A percentile compares a stretch with the other conserved stretches of the same genome.
Conservation (phyloP, 2,329 filamentous ascomycete genomes). For the Scorias spongiosa region DNA sequence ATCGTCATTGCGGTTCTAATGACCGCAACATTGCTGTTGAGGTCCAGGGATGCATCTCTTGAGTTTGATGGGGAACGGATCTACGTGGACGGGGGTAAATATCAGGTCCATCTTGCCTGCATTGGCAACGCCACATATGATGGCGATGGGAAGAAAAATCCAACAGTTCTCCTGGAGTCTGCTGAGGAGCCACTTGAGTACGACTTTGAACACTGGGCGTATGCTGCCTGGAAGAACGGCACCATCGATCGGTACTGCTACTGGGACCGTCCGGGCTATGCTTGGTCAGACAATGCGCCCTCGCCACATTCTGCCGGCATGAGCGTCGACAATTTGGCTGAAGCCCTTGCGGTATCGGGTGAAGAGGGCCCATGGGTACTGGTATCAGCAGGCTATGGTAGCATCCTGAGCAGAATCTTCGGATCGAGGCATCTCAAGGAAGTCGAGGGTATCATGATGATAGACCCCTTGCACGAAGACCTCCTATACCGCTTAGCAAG, state of each 20-base stretch:
- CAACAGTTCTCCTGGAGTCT: conserved; percentile 75
- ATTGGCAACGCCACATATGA: conserved; percentile 51
- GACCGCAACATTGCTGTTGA: conserved; percentile 64
- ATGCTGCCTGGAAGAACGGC: conserved; percentile 60
- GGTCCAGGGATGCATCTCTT: conserved; percentile 63
- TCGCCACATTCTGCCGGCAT: conserved; percentile 89
- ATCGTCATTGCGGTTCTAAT: conserved; percentile 56
- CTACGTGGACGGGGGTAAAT: conserved; percentile 70
- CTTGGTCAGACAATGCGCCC: conserved; percentile 79
- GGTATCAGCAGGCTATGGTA: conserved; percentile 72
- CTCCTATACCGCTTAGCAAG: conserved; percentile 53
- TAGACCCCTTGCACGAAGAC: conserved; percentile 84
- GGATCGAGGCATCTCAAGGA: conserved; percentile 63
- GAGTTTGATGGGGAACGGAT: conserved; percentile 59
- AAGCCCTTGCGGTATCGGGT: conserved; percentile 64
- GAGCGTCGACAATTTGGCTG: conserved; percentile 75
- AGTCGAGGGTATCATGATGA: conserved; percentile 64
- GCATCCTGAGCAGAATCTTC: conserved; percentile 82
- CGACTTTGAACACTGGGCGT: conserved; percentile 65
- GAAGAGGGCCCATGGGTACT: conserved; percentile 84
- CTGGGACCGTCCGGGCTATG: conserved; percentile 81
- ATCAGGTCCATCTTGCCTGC: conserved; percentile 75
- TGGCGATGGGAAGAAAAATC: conserved; percentile 40
- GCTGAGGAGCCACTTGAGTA: conserved; percentile 68
- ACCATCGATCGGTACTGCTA: conserved; percentile 86